phyloP scores from a whole-genome alignment of 2,329 filamentous ascomycete species.

The Anisogramma anomala region DNA sequence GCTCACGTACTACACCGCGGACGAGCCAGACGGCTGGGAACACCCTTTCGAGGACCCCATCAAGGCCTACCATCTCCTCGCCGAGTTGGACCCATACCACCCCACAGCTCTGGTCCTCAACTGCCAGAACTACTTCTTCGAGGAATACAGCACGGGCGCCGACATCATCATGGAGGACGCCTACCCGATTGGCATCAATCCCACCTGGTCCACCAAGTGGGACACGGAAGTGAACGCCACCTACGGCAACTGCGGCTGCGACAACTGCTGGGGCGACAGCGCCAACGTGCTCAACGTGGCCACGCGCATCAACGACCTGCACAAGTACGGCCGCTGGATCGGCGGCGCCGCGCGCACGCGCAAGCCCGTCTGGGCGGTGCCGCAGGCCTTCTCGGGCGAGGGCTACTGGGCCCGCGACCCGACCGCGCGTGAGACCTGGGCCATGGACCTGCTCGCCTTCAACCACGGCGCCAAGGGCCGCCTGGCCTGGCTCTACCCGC shows the following conservation, averaged over 20 bases:
- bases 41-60: conserved; percentile 38
- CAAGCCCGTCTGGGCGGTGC: conserved; percentile 33
- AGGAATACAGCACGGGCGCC: conserved; percentile 39
- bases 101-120: conserved; percentile 48
- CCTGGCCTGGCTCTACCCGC: conserved; percentile 35
- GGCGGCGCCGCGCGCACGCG: conserved; percentile 35
- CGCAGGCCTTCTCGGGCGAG: conserved; percentile 37
- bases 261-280: conserved; percentile 38
- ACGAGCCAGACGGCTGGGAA: conserved; percentile 45
- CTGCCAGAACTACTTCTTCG: conserved; percentile 51
- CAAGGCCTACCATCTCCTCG: conserved; percentile 32
- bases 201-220: conserved; percentile 39
- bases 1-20: conserved; percentile 34
- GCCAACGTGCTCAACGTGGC: conserved; percentile 38
- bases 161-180: conserved; percentile 50
- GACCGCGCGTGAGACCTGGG: conserved; percentile 30
- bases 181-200: conserved; percentile 48
- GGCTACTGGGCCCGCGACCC: conserved; percentile 37
- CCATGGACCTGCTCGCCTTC: conserved; percentile 33
- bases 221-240: conserved; percentile 45
- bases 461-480: conserved; percentile 34
- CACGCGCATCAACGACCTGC: conserved; percentile 28
- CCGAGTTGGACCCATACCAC: conserved; percentile 46
- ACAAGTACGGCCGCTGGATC: conserved; percentile 28
- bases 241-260: conserved; percentile 52